Conservation (phyloP, 352 stramenopile genomes). For the Plasmopara viticola region DNA sequence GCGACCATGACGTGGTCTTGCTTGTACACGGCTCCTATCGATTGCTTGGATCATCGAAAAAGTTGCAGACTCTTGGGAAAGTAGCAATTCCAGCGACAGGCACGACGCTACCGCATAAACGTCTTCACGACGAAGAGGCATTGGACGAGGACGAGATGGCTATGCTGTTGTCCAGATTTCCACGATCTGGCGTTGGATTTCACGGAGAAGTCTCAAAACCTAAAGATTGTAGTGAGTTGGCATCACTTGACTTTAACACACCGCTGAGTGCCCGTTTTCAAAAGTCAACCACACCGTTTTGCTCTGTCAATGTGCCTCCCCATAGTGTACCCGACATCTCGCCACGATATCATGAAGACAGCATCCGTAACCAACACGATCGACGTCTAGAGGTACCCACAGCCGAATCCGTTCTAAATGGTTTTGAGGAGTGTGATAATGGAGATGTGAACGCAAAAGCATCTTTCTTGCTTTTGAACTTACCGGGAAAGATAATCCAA, state of each 20-base stretch:
- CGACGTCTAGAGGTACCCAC: constrained; percentile 53
- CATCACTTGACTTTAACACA: constrained; percentile 35
- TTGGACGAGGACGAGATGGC: constrained; percentile 51
- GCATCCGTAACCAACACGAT: constrained; percentile 13
- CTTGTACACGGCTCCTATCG: constrained; percentile 54
- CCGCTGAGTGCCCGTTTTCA: constrained; percentile 65
- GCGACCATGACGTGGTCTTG: constrained; percentile 36
- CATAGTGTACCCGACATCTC: constrained; percentile 32
- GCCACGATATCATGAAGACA: constrained; percentile 27
- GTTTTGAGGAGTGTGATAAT: constrained; percentile 78
- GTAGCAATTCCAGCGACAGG: neutral
- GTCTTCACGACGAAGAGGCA: constrained; percentile 44
- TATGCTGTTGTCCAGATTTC: constrained; percentile 55
- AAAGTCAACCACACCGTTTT: constrained; percentile 75
- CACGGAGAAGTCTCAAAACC: constrained; percentile 55
- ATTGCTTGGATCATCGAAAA: constrained; percentile 24
- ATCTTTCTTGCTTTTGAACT: constrained; percentile 41
- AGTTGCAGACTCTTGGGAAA: neutral
- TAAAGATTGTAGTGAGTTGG: constrained; percentile 49
- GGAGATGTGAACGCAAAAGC: constrained; percentile 68
- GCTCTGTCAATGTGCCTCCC: constrained; percentile 56
- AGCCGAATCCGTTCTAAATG: constrained; percentile 67
- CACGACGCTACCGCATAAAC: constrained; percentile 33
- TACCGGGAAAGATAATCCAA: constrained; percentile 28
- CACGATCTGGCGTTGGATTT: constrained; percentile 71